A percentile compares a stretch with the other conserved stretches of the same genome.
These are phyloP conservation scores for Colletotrichum falcatum DNA, from an alignment of 2,329 filamentous ascomycete species.

Conservation along the genomic window DNA sequence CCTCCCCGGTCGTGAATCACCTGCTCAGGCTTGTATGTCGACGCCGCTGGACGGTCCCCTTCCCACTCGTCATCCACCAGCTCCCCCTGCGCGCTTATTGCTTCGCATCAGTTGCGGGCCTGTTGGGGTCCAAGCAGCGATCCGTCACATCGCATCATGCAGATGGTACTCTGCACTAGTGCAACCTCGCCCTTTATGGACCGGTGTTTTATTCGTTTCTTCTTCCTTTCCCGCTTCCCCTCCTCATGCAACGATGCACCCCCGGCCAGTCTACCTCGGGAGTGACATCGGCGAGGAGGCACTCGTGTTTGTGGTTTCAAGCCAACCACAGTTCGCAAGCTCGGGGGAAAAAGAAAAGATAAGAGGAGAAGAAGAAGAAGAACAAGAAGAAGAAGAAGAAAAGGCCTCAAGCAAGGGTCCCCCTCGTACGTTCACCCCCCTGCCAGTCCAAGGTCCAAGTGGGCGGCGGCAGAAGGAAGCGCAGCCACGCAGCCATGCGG, in stretches of 20 bases:
- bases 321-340: neutral
- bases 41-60: neutral
- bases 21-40: neutral
- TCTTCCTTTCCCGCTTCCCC: neutral
- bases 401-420: neutral
- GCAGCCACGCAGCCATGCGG: neutral
- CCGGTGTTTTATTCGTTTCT: neutral
- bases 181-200: neutral
- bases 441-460: too few relatives aligned
- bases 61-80: neutral
- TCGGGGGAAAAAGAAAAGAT: too few relatives aligned
- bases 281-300: neutral
- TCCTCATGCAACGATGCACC: neutral
- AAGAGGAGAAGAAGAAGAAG: too few relatives aligned
- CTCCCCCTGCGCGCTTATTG: neutral
- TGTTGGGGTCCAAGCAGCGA: neutral
- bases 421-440: too few relatives aligned
- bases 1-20: neutral
- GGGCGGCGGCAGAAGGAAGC: neutral
- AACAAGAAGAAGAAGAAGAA: too few relatives aligned
- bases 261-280: neutral
- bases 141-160: neutral
- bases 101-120: neutral
- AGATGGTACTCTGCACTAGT: neutral
- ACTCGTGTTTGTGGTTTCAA: neutral